Base-by-base conservation (phyloP, 345 rosid species). In the Excoecaria cochinchinensis region DNA sequence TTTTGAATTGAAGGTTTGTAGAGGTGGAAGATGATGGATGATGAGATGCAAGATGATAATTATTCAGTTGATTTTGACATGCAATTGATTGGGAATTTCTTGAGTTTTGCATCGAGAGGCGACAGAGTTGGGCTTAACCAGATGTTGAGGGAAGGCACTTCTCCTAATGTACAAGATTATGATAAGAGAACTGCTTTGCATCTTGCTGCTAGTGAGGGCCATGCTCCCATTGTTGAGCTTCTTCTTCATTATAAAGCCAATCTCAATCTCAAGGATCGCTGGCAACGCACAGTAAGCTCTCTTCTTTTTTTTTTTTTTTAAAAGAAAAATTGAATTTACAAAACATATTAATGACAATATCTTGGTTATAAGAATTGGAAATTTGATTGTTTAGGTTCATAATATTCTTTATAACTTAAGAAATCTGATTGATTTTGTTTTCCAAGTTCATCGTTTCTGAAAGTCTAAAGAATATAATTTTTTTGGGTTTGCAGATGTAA, bases 141-240 rank as follows among this genome's bases (percentile, higher is more conserved):
- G 85, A 87, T 89, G 90, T 72, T 89, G 53, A 80, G 87, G 51
- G 78, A 73, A 3, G 89, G 88, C 5, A 83, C 76, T 53, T 85
- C 88, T 31, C 93, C 90, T 1, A 82, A 87, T 52, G 89, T 89
- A 1, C 90, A 89, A 77, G 90, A 89, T 79, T 87, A 87, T 66
- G 90, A 87, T 72, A 79, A 76, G 79, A 70, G 89, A 64, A 89
- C 90, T 5, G 90, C 89, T n/a, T 57, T 89, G 74, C 92, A 89
- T 74, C 88, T 89, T 19, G 90, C 90, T 0, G 90, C 90, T 1
- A 89, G 92, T 17, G 90, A 89, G 61, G 92, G 87, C 40, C 92
- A 86, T 51, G 88, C 92, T 25, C 82, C 89, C 3, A 87, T 87
- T 12, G 87, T 89, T 71, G 89, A 87, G 84, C 92, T 89, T 60